Conservation (phyloP, 2,329 filamentous ascomycete genomes). For the Talaromyces sp. region DNA sequence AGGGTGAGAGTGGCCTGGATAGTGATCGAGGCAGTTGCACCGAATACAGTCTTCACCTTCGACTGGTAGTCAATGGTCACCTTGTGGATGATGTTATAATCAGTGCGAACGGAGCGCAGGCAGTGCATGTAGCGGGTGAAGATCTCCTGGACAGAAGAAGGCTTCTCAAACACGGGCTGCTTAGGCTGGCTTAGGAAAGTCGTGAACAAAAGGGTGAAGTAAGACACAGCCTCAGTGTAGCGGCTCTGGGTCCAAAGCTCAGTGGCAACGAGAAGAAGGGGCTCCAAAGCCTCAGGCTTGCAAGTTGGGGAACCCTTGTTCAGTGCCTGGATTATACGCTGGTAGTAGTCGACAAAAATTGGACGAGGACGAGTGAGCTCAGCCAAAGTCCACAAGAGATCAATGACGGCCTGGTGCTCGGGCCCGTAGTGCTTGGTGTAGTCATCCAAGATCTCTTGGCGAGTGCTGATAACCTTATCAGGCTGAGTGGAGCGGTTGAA, state of each 20-base stretch:
- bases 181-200: conserved; percentile 41
- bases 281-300: conserved; percentile 43
- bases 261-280: conserved; percentile 40
- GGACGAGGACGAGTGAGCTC: conserved; percentile 41
- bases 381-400: conserved; percentile 40
- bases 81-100: conserved; percentile 37
- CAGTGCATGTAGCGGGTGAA: conserved; percentile 41
- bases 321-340: conserved; percentile 38
- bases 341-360: conserved; percentile 44
- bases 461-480: conserved; percentile 40
- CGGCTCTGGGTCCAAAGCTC: conserved; percentile 44
- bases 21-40: conserved; percentile 39
- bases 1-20: conserved; percentile 40
- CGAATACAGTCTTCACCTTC: conserved; percentile 39
- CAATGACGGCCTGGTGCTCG: conserved; percentile 40
- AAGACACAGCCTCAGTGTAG: conserved; percentile 40
- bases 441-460: conserved; percentile 44
- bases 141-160: conserved; percentile 34
- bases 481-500: conserved; percentile 34
- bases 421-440: conserved; percentile 38
- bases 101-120: conserved; percentile 37
- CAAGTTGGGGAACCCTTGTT: conserved; percentile 41
- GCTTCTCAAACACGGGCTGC: conserved; percentile 37
- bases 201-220: conserved; percentile 40
- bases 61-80: conserved; percentile 38